Base-by-base conservation (phyloP, 2,329 filamentous ascomycete species). In the Biscogniauxia marginata region DNA sequence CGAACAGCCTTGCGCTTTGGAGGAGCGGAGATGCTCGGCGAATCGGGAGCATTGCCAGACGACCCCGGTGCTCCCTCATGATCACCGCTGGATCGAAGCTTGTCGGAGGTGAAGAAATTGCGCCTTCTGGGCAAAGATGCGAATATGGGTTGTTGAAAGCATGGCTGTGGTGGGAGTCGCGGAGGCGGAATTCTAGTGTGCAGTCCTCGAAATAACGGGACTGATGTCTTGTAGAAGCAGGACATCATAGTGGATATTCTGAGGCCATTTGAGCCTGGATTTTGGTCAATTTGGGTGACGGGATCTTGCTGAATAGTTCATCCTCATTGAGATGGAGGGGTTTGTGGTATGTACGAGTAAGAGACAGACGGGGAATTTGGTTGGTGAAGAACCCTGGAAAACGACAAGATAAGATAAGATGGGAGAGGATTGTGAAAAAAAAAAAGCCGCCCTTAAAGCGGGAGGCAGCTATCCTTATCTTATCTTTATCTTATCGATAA, bases 61-160 rank as follows among this genome's bases (percentile, higher is more conserved):
- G 46, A 23, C n/a, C 13, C 19, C 8, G 21, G 19, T n/a, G 7
- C 47, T 44, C 63, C 48, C 44, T 54, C 63, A 54, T 69, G 71
- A 22, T 70, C 69, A 53, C 65, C 66, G 69, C 75, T 68, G 16
- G 77, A 78, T 8, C 86, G 72, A 57, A 79, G 77, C 2, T 83
- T 76, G 64, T 85, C 87, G 21, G 86, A 88, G 11, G 86, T 88
- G 71, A 87, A 89, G 71, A 89, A 88, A 66, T 74, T 77, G 58
- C 83, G 82, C 61, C 81, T 84, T 55, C 81, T 80, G 9, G 84
- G 81, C n/a, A 77, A 63, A 49, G 69, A 67, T 7, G 72, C 66
- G 1, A 76, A 54, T 2, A 76, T 69, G 44, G 77, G 79, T 58
- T 79, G 71, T 70, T 83, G 80, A 60, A 84, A 79, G 54, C 63